Percentiles rank a stretch among this genome's conserved stretches.
phyloP scores from a whole-genome alignment of 306 rosid species.

The Gillenia trifoliata region DNA sequence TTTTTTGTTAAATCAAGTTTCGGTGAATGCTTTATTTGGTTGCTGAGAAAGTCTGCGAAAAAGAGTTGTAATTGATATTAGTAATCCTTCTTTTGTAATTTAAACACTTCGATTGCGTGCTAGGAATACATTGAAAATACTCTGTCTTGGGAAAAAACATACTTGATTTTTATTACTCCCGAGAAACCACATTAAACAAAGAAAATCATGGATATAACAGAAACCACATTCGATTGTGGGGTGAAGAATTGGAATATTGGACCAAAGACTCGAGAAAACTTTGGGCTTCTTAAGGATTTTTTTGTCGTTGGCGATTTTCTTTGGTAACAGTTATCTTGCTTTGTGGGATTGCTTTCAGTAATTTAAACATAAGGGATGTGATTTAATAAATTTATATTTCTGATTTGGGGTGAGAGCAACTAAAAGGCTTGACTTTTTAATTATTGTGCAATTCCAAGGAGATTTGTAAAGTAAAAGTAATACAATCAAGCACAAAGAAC shows the following conservation, averaged over 20 bases:
- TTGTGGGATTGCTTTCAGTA: too few relatives aligned
- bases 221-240: too few relatives aligned
- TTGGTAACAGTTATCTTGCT: too few relatives aligned
- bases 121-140: not conserved
- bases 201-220: too few relatives aligned
- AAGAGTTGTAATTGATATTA: not conserved
- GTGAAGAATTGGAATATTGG: too few relatives aligned
- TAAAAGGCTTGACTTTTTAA: not conserved
- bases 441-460: not conserved
- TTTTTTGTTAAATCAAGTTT: not conserved
- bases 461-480: not conserved
- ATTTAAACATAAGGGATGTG: not conserved
- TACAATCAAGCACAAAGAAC: not conserved
- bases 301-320: too few relatives aligned
- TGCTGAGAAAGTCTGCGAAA: constrained; percentile 5
- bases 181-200: too few relatives aligned
- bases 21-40: not conserved
- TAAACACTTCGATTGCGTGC: not conserved
- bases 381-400: not conserved
- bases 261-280: too few relatives aligned
- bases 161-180: too few relatives aligned
- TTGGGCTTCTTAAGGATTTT: too few relatives aligned
- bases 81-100: not conserved
- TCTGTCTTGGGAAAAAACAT: not conserved
- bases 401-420: not conserved